A percentile compares a stretch with the other conserved stretches of the same genome.
Evolutionary conservation across 345 rosid genomes (phyloP).

Genomic region (Eucalyptus globulus): DNA sequence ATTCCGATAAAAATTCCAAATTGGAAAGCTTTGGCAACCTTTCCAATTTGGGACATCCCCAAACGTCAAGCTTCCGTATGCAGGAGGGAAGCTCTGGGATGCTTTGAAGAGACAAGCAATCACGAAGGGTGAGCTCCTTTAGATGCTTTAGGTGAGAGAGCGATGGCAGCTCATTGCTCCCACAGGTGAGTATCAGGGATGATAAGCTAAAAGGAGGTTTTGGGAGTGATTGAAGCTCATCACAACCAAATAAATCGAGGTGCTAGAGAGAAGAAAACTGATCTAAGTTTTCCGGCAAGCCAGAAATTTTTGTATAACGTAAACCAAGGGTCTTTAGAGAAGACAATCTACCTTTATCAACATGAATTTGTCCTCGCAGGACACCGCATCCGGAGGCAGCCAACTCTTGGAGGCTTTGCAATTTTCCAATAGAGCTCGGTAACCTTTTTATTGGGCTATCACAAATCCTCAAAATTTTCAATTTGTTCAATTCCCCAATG

Average conservation of each 20-base stretch:
- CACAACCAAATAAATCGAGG: not conserved
- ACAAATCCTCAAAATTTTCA: rapidly evolving
- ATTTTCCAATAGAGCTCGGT: not conserved
- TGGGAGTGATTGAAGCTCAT: not conserved
- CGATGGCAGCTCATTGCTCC: not conserved
- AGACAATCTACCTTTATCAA: not conserved
- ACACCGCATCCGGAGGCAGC: rapidly evolving
- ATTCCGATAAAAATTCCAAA: no score
- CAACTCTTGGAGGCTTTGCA: not conserved
- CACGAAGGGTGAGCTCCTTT: rapidly evolving
- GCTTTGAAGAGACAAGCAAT: rapidly evolving
- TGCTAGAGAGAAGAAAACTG: rapidly evolving
- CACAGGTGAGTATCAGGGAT: rapidly evolving
- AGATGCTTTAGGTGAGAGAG: not conserved
- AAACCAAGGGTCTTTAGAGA: not conserved
- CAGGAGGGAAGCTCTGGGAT: not conserved
- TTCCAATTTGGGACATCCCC: rapidly evolving
- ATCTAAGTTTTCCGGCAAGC: not conserved
- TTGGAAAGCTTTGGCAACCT: not conserved
- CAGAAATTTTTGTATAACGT: rapidly evolving
- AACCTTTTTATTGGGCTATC: rapidly evolving
- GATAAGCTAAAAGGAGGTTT: not conserved
- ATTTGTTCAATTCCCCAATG: not conserved
- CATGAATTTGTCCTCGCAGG: not conserved
- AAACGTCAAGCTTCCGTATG: rapidly evolving